Conservation (phyloP, 768 basidiomycete genomes). For the Rhizopogon vinicolor region DNA sequence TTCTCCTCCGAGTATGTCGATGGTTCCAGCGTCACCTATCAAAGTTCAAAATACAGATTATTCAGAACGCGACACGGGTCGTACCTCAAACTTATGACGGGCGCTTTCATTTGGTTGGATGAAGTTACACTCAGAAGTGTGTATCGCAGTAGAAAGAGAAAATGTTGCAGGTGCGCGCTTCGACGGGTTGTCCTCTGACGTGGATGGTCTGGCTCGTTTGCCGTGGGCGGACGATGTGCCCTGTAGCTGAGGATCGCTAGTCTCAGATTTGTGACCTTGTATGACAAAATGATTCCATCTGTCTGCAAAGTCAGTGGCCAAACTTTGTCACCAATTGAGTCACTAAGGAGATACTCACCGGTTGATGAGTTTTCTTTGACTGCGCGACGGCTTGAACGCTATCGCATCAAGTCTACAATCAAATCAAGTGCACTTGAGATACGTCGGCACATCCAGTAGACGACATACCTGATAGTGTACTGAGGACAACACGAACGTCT, state of each 20-base stretch:
- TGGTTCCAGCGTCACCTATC: constrained; percentile 70
- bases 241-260: constrained; percentile 1
- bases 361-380: constrained; percentile 71
- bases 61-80: constrained; percentile 1
- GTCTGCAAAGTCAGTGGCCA: not conserved
- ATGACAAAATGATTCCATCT: constrained; percentile 75
- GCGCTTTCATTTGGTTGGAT: constrained; percentile 21
- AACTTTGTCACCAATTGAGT: not conserved
- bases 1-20: constrained; percentile 79
- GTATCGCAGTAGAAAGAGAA: constrained; percentile 45
- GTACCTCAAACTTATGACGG: constrained; percentile 59
- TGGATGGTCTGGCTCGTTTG: not conserved
- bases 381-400: constrained; percentile 64
- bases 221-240: not conserved
- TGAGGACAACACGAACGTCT: constrained; percentile 84
- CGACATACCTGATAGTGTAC: constrained; percentile 82
- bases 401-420: constrained; percentile 56
- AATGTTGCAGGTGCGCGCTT: constrained; percentile 20
- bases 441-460: not conserved
- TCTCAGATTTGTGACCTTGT: constrained; percentile 33
- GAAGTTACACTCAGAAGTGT: constrained; percentile 47
- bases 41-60: not conserved
- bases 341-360: constrained; percentile 36
- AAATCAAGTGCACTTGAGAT: not conserved
- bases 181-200: constrained; percentile 1